Conservation (phyloP, 345 rosid species). For the Dimocarpus longan region DNA sequence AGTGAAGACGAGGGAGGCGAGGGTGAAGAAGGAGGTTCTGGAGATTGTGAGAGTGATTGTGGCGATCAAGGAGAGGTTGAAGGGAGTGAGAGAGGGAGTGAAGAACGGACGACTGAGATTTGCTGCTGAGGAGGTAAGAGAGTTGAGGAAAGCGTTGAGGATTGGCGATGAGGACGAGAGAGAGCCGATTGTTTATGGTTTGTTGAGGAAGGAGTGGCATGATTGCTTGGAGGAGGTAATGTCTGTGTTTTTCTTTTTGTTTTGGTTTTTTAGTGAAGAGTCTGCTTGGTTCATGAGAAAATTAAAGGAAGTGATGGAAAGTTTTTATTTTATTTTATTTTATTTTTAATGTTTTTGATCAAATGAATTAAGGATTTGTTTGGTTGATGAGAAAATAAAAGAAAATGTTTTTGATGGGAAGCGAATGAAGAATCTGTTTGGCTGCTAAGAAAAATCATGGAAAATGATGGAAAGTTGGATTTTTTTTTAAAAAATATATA, state of each 20-base stretch:
- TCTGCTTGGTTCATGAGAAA: slow-evolving; percentile 26
- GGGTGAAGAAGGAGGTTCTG: slow-evolving; percentile 61
- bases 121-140: slow-evolving; percentile 79
- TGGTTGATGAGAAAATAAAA: slow-evolving; percentile 23
- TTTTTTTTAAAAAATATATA: neutral
- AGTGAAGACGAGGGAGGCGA: slow-evolving; percentile 59
- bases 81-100: slow-evolving; percentile 58
- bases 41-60: slow-evolving; percentile 59
- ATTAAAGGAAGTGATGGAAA: neutral
- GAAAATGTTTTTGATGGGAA: too few species aligned
- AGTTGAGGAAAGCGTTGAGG: slow-evolving; percentile 66
- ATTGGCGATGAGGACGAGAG: slow-evolving; percentile 62
- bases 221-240: slow-evolving; percentile 86
- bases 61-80: slow-evolving; percentile 64
- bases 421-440: slow-evolving; percentile 4
- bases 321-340: too few species aligned
- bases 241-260: neutral
- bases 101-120: slow-evolving; percentile 57
- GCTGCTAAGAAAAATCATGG: slow-evolving; percentile 14
- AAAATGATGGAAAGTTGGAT: slow-evolving; percentile 13
- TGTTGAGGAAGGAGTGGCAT: slow-evolving; percentile 77
- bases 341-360: too few species aligned
- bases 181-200: slow-evolving; percentile 71
- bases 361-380: neutral
- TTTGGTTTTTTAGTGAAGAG: neutral